A percentile compares a stretch with the other conserved stretches of the same genome.
These are phyloP conservation scores for Rhynchospora tenuis DNA, from an alignment of 176 grass and related monocot genomes.

Conservation along the genomic window DNA sequence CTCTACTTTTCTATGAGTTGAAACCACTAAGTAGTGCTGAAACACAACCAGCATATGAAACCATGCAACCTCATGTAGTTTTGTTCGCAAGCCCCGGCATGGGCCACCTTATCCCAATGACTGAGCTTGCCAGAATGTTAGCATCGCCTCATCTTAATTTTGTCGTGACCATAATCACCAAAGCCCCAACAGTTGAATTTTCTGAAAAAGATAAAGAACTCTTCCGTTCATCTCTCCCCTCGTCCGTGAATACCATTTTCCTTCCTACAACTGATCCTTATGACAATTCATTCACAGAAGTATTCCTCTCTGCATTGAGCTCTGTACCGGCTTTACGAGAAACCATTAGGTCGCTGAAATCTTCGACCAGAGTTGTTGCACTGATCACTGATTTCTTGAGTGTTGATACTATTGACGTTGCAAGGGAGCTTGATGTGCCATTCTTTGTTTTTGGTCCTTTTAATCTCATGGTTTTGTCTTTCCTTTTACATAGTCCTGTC, in stretches of 20 bases:
- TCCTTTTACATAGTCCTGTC: constrained; percentile 38
- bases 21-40: not conserved
- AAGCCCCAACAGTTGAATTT: constrained; percentile 12
- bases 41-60: not conserved
- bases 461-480: constrained; percentile 49
- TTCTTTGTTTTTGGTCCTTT: constrained; percentile 48
- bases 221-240: constrained; percentile 11
- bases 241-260: constrained; percentile 5
- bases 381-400: constrained; percentile 48
- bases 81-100: constrained; percentile 42
- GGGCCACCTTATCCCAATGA: constrained; percentile 58
- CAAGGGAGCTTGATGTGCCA: constrained; percentile 18
- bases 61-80: constrained; percentile 32
- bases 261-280: constrained; percentile 34
- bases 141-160: constrained; percentile 26
- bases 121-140: constrained; percentile 45
- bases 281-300: constrained; percentile 23
- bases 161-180: constrained; percentile 38
- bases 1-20: not conserved
- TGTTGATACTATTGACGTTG: constrained; percentile 44
- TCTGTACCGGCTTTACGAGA: not conserved
- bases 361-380: constrained; percentile 10
- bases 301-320: not conserved
- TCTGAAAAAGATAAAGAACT: not conserved
- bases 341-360: not conserved